Conservation (phyloP, 805 yeast genomes). For the Ogataea philodendri region DNA sequence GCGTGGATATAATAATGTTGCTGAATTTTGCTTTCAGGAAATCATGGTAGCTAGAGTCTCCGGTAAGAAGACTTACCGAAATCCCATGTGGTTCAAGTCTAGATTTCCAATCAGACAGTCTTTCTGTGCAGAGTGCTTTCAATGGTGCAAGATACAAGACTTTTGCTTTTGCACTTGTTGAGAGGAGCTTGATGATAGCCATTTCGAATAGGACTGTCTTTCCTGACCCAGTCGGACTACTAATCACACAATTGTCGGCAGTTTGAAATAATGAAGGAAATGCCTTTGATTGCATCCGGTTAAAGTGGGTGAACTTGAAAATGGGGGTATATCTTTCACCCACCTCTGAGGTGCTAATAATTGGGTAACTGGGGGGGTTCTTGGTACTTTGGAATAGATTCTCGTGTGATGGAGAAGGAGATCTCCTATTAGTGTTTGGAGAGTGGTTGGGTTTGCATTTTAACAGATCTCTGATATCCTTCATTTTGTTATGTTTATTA, state of each 20-base stretch:
- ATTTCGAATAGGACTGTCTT: conserved; percentile 55
- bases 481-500: conserved; percentile 2
- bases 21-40: conserved; percentile 38
- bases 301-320: conserved; percentile 40
- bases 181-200: conserved; percentile 40
- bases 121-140: conserved; percentile 54
- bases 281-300: conserved; percentile 50
- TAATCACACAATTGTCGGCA: conserved; percentile 43
- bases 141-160: conserved; percentile 58
- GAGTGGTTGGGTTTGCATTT: not conserved
- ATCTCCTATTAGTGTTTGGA: too few species aligned
- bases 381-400: conserved; percentile 4
- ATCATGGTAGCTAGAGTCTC: conserved; percentile 49
- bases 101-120: conserved; percentile 43
- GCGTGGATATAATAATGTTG: conserved; percentile 55
- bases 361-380: not conserved
- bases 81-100: conserved; percentile 40
- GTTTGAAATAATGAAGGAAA: conserved; percentile 37
- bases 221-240: conserved; percentile 62
- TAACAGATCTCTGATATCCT: conserved; percentile 7
- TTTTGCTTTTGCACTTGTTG: conserved; percentile 31
- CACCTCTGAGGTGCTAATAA: conserved; percentile 23
- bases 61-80: conserved; percentile 50
- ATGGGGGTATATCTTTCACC: conserved; percentile 39
- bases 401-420: conserved; percentile 7